phyloP scores from a whole-genome alignment of 2,329 filamentous ascomycete species.

The Fusarium pseudonygamai region DNA sequence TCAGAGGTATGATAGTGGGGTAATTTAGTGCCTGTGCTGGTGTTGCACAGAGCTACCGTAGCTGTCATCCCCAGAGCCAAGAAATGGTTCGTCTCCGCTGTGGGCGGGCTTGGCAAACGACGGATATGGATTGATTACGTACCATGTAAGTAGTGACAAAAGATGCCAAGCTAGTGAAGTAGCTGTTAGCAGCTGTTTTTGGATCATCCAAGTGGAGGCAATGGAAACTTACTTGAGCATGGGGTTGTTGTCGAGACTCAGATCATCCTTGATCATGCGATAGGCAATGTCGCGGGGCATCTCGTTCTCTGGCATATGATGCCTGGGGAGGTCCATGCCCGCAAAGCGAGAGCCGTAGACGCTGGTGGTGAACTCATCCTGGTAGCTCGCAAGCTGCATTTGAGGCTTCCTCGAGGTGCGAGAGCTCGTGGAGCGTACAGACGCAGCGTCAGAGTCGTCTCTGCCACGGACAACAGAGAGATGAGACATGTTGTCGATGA shows the following conservation, averaged over 20 bases:
- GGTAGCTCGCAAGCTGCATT: slow-evolving; percentile 60
- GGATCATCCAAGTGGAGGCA: background rate
- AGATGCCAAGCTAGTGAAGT: slow-evolving; percentile 74
- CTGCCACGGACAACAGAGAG: slow-evolving; percentile 56
- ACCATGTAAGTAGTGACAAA: slow-evolving; percentile 98
- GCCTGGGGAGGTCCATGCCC: slow-evolving; percentile 78
- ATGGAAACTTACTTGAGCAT: slow-evolving; percentile 74
- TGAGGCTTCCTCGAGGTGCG: slow-evolving; percentile 43
- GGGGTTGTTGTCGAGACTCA: slow-evolving; percentile 90
- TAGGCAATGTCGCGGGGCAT: slow-evolving; percentile 96
- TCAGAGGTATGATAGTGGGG: slow-evolving; percentile 5
- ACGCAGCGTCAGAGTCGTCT: slow-evolving; percentile 44
- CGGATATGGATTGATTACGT: slow-evolving; percentile 40
- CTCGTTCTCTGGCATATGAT: slow-evolving; percentile 88
- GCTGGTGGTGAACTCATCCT: slow-evolving; percentile 74
- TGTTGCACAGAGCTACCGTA: background rate
- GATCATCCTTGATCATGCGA: slow-evolving; percentile 94
- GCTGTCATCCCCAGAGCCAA: slow-evolving; percentile 25
- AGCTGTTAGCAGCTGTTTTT: slow-evolving; percentile 5
- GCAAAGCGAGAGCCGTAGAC: slow-evolving; percentile 92
- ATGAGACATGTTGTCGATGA: slow-evolving; percentile 59
- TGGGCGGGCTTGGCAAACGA: slow-evolving; percentile 17
- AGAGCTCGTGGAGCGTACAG: slow-evolving; percentile 39
- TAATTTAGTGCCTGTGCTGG: slow-evolving; percentile 3
- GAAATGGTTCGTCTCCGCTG: slow-evolving; percentile 15